Base-by-base conservation (phyloP, 1,139 yeast species). In the Kodamaea alishanica region DNA sequence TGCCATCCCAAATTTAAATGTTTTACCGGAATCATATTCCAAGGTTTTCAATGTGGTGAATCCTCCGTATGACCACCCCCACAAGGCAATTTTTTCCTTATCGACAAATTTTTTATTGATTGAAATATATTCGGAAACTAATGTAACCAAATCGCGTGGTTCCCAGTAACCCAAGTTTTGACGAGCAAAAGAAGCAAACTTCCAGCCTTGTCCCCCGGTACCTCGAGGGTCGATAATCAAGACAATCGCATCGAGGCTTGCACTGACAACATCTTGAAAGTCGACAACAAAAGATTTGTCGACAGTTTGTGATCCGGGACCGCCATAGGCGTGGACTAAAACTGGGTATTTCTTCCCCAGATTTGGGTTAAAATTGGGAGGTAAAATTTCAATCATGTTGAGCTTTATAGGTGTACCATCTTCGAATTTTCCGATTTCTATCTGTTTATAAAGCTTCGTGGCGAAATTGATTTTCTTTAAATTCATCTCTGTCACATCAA, bases 61-160 rank as follows among this genome's bases (percentile, higher is more conserved):
- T 0, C 95, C 95, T 36, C 95, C 95, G 54, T 85, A 87, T 4
- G 90, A 81, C 95, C 95, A 87, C n/a, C 95, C 95, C 95, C 98
- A 94, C n/a, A 56, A 73, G 0, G 96, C 96, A n/a, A 87, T 79
- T 37, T 68, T 73, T 2, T 75, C 73, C 15, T 60, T 54, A 53
- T 87, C 83, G 25, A 92, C 75, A 48, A 78, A 77, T 0, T 67
- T 62, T 37, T 66, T 59, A 46, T 78, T 74, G 4, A 60, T 61
- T 10, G 64, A 51, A 11, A 88, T 73, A 66, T 84, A 87, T 33
- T 70, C 70, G 39, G 79, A 69, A 0, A 88, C 81, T 0, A 86
- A 81, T 2, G 75, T 70, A 4, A 80, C 75, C 28, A 92, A 75
- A 60, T 92, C 99, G 33, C 83, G 68, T 4, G 96, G 85, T 58